Base-by-base conservation (phyloP, 169 alveolate species). In the Hepatocystis sp. region DNA sequence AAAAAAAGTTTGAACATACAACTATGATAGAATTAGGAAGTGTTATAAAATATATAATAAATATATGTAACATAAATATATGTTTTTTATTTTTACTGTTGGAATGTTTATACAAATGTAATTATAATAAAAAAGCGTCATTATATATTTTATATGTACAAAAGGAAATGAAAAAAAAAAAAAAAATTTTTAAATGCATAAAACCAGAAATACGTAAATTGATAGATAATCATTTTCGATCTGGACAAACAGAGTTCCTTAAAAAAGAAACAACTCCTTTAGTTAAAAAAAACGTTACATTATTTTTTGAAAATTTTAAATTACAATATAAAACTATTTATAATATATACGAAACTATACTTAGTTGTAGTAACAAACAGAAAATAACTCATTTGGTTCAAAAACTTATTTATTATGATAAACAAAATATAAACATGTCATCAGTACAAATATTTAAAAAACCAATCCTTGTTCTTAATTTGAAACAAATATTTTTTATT, bases 401-500 rank as follows among this genome's bases (percentile, higher is more conserved):
- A n/a, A 36, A 19, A 1, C n/a, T 71, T 2, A 52, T 34, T 0
- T 1, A 49, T 36, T 4, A 7, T 0, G 8, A 53, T 27, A n/a
- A 1, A 10, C 15, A 28, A 36, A 30, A 13, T 8, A 11, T 32
- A 0, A 19, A 15, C 0, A n/a, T 11, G 2, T 7, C 49, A 27
- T 23, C 36, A n/a, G 1, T 52, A 5, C 30, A 13, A 13, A 49
- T 81, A n/a, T 81, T 81, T 64, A 81, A 47, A 44, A 81, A 25
- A 61, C 53, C 46, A 0, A 32, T 64, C 11, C 46, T 81, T 27
- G 84, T 60, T 1, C 39, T 81, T 32, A 81, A 81, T 21, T 47
- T 81, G 49, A 81, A 63, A 66, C 89, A 81, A 27, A 30, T 81
- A 47, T 81, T 30, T 64, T 81, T 61, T 55, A 36, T 81, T 52